Conservation (phyloP, 495 filamentous ascomycete genomes). For the Aspergillus panamensis region DNA sequence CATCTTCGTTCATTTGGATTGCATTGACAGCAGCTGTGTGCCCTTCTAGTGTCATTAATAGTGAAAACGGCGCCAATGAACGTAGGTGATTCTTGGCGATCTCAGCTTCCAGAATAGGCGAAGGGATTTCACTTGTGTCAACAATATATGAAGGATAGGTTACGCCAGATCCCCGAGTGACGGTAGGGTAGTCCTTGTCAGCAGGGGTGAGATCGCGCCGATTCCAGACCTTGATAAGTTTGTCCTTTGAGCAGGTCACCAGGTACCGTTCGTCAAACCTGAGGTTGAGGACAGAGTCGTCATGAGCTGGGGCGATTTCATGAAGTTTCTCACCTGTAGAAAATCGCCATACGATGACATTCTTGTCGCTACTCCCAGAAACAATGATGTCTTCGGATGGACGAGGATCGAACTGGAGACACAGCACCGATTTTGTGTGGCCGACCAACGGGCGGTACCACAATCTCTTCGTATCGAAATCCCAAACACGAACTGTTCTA, state of each 20-base stretch:
- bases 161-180: conserved; percentile 36
- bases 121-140: conserved; percentile 48
- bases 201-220: conserved; percentile 64
- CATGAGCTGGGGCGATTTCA: conserved; percentile 69
- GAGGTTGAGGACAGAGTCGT: conserved; percentile 91
- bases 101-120: conserved; percentile 40
- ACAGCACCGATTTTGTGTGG: conserved; percentile 84
- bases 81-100: conserved; percentile 39
- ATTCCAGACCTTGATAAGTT: conserved; percentile 93
- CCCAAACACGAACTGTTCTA: conserved; percentile 83
- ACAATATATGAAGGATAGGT: conserved; percentile 53
- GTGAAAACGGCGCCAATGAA: conserved; percentile 57
- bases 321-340: conserved; percentile 80
- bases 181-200: conserved; percentile 62
- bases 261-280: conserved; percentile 87
- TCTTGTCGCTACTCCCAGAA: conserved; percentile 86
- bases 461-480: conserved; percentile 75
- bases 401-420: conserved; percentile 93
- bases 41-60: conserved; percentile 72
- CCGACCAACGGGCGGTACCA: conserved; percentile 65
- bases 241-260: conserved; percentile 96
- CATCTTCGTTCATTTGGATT: conserved; percentile 80
- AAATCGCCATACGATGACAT: conserved; percentile 89
- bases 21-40: conserved; percentile 94
- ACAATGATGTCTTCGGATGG: conserved; percentile 88